Evolutionary conservation across 139 green algal species (phyloP).

Genomic region (Eudorina sp.): DNA sequence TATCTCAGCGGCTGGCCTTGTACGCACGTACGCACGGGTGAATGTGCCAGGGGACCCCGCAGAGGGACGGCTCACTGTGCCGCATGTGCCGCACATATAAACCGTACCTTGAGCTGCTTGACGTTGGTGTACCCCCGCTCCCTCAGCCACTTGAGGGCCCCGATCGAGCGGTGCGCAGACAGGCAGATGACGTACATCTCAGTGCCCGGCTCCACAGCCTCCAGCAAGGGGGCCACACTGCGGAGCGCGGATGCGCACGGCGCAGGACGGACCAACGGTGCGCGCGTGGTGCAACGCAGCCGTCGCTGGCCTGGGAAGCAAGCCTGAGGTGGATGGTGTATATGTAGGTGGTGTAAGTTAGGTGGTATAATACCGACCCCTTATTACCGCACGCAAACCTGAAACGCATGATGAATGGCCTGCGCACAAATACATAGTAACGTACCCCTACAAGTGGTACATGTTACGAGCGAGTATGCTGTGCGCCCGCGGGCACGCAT

Average conservation of each 20-base stretch:
- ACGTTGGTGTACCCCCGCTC: constrained; percentile 23
- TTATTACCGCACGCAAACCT: too few species aligned
- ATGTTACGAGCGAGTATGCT: too few species aligned
- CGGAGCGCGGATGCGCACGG: background rate
- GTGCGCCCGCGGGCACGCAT: too few species aligned
- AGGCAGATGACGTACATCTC: constrained; percentile 54
- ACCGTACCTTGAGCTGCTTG: constrained; percentile 29
- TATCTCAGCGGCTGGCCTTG: background rate
- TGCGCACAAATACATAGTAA: background rate
- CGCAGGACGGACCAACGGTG: background rate
- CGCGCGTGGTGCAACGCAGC: too few species aligned
- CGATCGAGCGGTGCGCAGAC: constrained; percentile 52
- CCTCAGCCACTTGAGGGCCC: constrained; percentile 53
- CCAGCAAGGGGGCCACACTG: constrained; percentile 32
- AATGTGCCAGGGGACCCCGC: background rate
- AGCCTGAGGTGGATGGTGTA: background rate
- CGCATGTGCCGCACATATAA: background rate
- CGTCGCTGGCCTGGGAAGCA: background rate
- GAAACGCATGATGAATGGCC: too few species aligned
- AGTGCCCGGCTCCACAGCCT: background rate
- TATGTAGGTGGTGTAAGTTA: background rate
- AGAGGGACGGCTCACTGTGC: background rate
- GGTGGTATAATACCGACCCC: too few species aligned
- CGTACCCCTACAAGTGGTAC: background rate
- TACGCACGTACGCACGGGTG: background rate